These are phyloP conservation scores for Pythium diclinum DNA, from an alignment of 352 stramenopile species.

Conservation along the genomic window DNA sequence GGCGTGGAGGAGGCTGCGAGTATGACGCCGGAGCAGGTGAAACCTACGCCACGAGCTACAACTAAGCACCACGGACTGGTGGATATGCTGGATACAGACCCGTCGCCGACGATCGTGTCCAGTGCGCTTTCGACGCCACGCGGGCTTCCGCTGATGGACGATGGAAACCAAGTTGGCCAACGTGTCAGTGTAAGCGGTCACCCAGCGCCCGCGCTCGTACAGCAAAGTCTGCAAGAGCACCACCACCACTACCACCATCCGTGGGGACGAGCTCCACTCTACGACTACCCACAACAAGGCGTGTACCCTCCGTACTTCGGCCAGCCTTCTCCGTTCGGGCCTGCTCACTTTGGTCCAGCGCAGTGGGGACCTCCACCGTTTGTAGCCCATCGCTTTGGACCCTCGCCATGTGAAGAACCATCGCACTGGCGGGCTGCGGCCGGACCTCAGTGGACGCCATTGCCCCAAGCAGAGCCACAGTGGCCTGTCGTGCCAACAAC, in stretches of 20 bases:
- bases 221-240: neutral
- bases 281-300: too few relatives aligned
- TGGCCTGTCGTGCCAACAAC: neutral
- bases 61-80: neutral
- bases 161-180: neutral
- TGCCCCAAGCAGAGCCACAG: neutral
- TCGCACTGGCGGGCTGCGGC: neutral
- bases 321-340: neutral
- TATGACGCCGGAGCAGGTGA: neutral
- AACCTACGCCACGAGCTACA: neutral
- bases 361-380: neutral
- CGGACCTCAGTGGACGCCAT: neutral
- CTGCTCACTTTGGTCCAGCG: neutral
- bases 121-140: neutral
- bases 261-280: neutral
- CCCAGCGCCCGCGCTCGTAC: neutral
- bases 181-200: neutral
- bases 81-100: neutral
- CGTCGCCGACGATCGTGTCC: neutral
- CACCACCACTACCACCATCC: neutral
- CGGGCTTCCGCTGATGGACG: neutral
- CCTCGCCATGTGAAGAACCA: neutral
- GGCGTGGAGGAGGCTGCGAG: neutral
- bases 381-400: neutral
- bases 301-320: neutral